A percentile compares a stretch with the other conserved stretches of the same genome.
These are phyloP conservation scores for Chlamydomonas sphaeroides DNA, from an alignment of 139 green algal genomes.

Conservation along the genomic window DNA sequence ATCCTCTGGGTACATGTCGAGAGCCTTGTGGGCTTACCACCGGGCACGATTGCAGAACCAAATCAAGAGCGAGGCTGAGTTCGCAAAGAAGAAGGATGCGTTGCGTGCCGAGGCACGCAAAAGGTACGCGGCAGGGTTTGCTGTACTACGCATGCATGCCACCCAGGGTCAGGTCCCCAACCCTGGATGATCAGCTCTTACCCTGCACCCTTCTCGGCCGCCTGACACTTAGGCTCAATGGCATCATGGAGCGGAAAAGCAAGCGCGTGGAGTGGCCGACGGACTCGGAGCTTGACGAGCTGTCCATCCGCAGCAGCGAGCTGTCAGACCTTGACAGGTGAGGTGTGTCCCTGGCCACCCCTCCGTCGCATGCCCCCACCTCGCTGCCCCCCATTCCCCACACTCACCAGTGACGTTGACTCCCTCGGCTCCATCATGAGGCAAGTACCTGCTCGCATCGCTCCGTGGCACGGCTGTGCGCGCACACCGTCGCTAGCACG, in stretches of 20 bases:
- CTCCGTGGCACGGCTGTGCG: not conserved
- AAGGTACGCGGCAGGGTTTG: not conserved
- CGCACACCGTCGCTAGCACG: too few relatives aligned
- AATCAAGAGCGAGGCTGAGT: slow-evolving; percentile 52
- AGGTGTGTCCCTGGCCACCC: too few relatives aligned
- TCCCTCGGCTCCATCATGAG: slow-evolving; percentile 49
- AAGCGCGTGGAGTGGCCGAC: slow-evolving; percentile 42
- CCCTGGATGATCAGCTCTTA: not conserved
- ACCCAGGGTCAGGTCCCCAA: too few relatives aligned
- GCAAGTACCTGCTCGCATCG: not conserved
- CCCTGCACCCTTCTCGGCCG: too few relatives aligned
- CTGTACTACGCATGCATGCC: too few relatives aligned
- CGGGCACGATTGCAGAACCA: too few relatives aligned
- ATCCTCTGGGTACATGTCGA: too few relatives aligned
- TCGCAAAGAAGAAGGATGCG: slow-evolving; percentile 51
- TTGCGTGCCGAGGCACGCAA: slow-evolving; percentile 45
- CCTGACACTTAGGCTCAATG: slow-evolving; percentile 9
- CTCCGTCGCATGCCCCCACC: too few relatives aligned
- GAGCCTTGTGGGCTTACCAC: not conserved
- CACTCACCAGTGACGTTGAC: slow-evolving; percentile 65
- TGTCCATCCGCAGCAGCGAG: slow-evolving; percentile 58
- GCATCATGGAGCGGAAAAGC: slow-evolving; percentile 55
- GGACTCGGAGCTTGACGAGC: slow-evolving; percentile 53
- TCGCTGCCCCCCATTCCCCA: too few relatives aligned
- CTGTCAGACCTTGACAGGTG: slow-evolving; percentile 65